phyloP scores from a whole-genome alignment of 164 flowering plant species.

The Houttuynia cordata region DNA sequence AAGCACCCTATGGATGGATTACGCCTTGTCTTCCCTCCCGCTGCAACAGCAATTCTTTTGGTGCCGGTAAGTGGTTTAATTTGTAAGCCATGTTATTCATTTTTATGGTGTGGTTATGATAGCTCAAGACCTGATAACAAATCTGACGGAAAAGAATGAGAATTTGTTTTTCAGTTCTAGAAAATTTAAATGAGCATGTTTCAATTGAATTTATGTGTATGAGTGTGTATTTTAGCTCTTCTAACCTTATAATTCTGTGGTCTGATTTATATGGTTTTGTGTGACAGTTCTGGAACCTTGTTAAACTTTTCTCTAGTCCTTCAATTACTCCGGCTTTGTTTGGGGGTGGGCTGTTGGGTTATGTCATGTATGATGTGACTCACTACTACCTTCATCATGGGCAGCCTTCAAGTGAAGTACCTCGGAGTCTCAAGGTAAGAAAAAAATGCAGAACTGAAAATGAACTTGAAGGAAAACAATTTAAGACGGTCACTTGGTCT shows the following conservation, averaged over 20 bases:
- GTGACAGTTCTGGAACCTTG: conserved; percentile 65
- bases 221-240: too few species aligned
- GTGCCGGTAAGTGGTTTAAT: conserved; percentile 33
- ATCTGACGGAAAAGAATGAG: not conserved
- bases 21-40: conserved; percentile 94
- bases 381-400: conserved; percentile 95
- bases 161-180: not conserved
- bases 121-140: not conserved
- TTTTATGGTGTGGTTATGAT: not conserved
- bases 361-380: conserved; percentile 79
- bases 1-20: conserved; percentile 96
- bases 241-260: not conserved
- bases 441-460: too few species aligned
- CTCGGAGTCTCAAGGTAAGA: conserved; percentile 64
- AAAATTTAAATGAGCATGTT: too few species aligned
- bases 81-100: not conserved
- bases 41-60: conserved; percentile 66
- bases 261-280: not conserved
- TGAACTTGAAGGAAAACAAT: not conserved
- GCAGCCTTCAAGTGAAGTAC: conserved; percentile 46
- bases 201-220: too few species aligned
- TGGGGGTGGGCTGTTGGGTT: conserved; percentile 83
- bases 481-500: not conserved
- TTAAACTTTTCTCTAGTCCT: conserved; percentile 51
- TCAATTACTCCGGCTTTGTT: conserved; percentile 65